Percentiles rank a stretch among this genome's conserved stretches.
Evolutionary conservation across 768 basidiomycete species (phyloP).

Genomic region (Tulasnella sp.): DNA sequence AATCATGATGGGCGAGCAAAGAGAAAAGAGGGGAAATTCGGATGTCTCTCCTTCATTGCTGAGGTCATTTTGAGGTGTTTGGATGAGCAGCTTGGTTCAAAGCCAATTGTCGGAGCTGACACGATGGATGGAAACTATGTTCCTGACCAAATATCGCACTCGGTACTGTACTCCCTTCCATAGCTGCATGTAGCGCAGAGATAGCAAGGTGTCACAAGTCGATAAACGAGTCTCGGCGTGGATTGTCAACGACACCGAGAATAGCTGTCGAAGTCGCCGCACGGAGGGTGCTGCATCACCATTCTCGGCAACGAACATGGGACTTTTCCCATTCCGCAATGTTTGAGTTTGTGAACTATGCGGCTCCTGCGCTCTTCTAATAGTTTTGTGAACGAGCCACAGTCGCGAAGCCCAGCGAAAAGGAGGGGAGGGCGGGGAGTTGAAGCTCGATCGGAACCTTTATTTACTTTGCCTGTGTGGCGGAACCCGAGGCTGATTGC

Average conservation of each 20-base stretch:
- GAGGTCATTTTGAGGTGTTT: background rate
- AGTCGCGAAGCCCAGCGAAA: background rate
- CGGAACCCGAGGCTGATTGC: background rate
- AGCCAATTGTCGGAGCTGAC: background rate
- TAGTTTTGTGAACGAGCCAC: too few species aligned
- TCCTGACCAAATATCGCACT: background rate
- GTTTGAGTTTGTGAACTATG: too few species aligned
- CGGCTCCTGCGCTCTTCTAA: too few species aligned
- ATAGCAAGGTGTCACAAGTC: background rate
- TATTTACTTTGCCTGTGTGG: background rate
- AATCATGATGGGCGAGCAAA: background rate
- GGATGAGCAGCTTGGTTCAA: background rate
- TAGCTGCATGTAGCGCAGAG: background rate
- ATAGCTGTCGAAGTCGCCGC: too few species aligned
- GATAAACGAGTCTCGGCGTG: background rate
- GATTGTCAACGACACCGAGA: background rate
- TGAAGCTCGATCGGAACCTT: too few species aligned
- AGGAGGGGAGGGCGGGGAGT: background rate
- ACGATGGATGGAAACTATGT: background rate
- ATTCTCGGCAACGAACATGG: too few species aligned
- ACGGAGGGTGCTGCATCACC: too few species aligned
- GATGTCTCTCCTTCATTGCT: background rate
- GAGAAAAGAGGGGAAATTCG: background rate
- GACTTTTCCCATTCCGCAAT: too few species aligned
- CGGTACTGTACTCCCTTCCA: background rate